Percentiles rank a stretch among this genome's conserved stretches.
phyloP scores from a whole-genome alignment of 768 basidiomycete genomes.

The Boletus subcaerulescens region DNA sequence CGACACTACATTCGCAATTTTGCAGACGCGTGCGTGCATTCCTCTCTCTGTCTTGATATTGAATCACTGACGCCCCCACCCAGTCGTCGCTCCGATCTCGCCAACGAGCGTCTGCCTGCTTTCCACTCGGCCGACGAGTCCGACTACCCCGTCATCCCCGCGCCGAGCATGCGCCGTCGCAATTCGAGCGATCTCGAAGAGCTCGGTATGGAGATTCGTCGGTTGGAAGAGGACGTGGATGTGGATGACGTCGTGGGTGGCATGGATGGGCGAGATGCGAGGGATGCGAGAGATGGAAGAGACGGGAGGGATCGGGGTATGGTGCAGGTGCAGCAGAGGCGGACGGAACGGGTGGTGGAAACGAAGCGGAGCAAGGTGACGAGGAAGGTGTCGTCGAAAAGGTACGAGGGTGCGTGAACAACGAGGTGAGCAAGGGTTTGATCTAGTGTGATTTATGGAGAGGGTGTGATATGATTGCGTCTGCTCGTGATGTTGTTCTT shows the following conservation, averaged over 20 bases:
- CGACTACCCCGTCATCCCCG: constrained; percentile 49
- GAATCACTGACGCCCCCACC: neutral
- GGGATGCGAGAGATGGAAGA: neutral
- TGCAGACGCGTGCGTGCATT: constrained; percentile 64
- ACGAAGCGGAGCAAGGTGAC: constrained; percentile 44
- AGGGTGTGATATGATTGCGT: no score
- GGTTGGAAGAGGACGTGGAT: constrained; percentile 57
- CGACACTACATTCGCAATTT: constrained; percentile 65
- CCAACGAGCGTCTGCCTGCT: constrained; percentile 72
- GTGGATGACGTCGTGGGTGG: constrained; percentile 31
- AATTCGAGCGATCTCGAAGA: constrained; percentile 40
- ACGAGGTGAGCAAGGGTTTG: neutral
- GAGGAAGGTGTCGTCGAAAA: constrained; percentile 54
- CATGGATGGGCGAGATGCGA: neutral
- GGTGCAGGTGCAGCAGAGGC: neutral
- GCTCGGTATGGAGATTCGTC: constrained; percentile 65
- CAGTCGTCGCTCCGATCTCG: constrained; percentile 69
- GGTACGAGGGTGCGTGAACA: constrained; percentile 32
- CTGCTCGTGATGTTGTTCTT: no score
- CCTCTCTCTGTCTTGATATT: neutral
- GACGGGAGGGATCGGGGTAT: neutral
- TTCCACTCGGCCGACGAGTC: constrained; percentile 37
- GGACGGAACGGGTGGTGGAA: constrained; percentile 62
- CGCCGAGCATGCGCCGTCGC: constrained; percentile 58
- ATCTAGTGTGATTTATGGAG: neutral